Base-by-base conservation (phyloP, 306 rosid species). In the Arachis stenosperma region DNA sequence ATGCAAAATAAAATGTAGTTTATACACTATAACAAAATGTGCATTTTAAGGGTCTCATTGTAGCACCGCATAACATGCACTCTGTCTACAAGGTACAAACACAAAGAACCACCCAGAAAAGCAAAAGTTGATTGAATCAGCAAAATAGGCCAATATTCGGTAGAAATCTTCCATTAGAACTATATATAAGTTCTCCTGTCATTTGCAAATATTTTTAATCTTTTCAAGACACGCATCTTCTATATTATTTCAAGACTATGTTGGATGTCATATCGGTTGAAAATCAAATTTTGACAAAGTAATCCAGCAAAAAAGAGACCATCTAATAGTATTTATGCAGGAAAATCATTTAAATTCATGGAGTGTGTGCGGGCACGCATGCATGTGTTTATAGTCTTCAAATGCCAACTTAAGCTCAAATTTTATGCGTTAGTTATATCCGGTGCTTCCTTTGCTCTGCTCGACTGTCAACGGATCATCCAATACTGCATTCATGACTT, bases 291-390 rank as follows among this genome's bases (percentile, higher is more conserved):
- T 59, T 53, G 58, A 60, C 66, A 39, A 51, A 60, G 27, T 13
- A 67, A 41, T 43, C 70, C 59, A 60, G 22, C 75, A 81, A 59
- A 70, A 66, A 66, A 6, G 66, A 36, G 37, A 33, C 69, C 48
- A 30, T 44, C 42, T 8, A 73, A 52, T 72, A n/a, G 48, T 13
- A 65, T 42, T 53, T 37, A 7, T 4, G n/a, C 29, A 12, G 50
- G 15, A 5, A 44, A 65, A 69, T 40, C 40, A 47, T 27, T 29
- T 42, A 37, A 44, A 9, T 65, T 57, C 78, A 64, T 29, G 53
- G 53, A 33, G 37, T 33, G 37, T 33, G 37, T 33, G 37, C 37
- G 37, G 3, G 37, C 4, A 4, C 2, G 37, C 37, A 22, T 22
- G 27, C 27, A 22, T 22, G 27, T 33, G 37, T 33, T 33, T 33